Conservation (phyloP, 208 protist species). For the Strigomonas galati region DNA sequence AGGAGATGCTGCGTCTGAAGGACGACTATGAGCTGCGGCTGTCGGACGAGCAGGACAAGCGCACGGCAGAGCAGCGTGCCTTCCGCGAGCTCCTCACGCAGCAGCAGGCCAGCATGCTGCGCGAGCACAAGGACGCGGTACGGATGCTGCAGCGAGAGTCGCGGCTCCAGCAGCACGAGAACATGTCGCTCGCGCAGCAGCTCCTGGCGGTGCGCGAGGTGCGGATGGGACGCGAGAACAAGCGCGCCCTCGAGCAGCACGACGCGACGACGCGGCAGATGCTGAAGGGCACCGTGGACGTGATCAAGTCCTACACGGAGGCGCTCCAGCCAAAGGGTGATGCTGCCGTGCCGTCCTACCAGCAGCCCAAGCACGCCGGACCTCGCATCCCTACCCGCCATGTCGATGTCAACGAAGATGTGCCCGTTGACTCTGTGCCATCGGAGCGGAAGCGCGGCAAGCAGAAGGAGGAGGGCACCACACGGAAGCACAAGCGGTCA, state of each 20-base stretch:
- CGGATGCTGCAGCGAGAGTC: conserved; percentile 37
- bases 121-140: conserved; percentile 49
- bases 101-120: conserved; percentile 35
- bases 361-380: too few species aligned
- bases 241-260: conserved; percentile 24
- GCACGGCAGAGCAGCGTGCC: conserved; percentile 44
- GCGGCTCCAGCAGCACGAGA: conserved; percentile 37
- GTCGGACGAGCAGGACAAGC: conserved; percentile 44
- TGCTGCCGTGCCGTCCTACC: too few species aligned
- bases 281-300: conserved; percentile 32
- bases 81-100: conserved; percentile 51
- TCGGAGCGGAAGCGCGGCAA: background rate
- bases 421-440: background rate
- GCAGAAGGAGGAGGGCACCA: background rate
- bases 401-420: background rate
- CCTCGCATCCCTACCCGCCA: too few species aligned
- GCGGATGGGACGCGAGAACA: conserved; percentile 1
- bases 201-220: conserved; percentile 30
- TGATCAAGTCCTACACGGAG: conserved; percentile 19
- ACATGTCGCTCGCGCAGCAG: conserved; percentile 44
- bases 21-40: conserved; percentile 33
- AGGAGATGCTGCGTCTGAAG: conserved; percentile 45
- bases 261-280: conserved; percentile 26
- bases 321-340: background rate
- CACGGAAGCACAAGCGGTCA: background rate